These are phyloP conservation scores for Colletotrichum sp. DNA, from an alignment of 2,329 filamentous ascomycete genomes.

Conservation along the genomic window DNA sequence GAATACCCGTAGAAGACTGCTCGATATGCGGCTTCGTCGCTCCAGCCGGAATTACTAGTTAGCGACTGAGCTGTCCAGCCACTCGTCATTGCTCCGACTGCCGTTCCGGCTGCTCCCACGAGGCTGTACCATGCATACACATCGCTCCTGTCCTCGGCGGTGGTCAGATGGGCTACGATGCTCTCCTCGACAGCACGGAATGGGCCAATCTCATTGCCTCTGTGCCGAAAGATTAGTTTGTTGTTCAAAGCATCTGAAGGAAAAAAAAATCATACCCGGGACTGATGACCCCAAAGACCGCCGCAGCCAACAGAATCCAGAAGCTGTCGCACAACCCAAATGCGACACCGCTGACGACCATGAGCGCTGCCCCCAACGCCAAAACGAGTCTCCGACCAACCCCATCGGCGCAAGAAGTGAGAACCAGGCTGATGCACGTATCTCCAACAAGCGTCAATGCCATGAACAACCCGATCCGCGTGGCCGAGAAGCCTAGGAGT, in stretches of 20 bases:
- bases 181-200: neutral
- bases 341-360: neutral
- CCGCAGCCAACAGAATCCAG: neutral
- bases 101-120: neutral
- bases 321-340: neutral
- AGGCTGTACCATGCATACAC: neutral
- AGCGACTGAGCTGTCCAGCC: neutral
- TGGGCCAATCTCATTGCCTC: neutral
- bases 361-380: neutral
- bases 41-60: neutral
- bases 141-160: neutral
- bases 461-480: neutral
- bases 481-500: neutral
- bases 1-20: neutral
- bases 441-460: neutral
- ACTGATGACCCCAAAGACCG: neutral
- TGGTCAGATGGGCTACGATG: neutral
- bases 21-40: neutral
- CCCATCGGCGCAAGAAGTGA: neutral
- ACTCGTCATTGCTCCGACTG: neutral
- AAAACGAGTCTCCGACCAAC: neutral
- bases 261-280: neutral
- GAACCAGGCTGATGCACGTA: neutral
- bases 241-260: neutral
- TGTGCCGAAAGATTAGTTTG: rapidly evolving